Evolutionary conservation across 129 eudicot species (phyloP).

Genomic region (Gnaphalium uliginosum): DNA sequence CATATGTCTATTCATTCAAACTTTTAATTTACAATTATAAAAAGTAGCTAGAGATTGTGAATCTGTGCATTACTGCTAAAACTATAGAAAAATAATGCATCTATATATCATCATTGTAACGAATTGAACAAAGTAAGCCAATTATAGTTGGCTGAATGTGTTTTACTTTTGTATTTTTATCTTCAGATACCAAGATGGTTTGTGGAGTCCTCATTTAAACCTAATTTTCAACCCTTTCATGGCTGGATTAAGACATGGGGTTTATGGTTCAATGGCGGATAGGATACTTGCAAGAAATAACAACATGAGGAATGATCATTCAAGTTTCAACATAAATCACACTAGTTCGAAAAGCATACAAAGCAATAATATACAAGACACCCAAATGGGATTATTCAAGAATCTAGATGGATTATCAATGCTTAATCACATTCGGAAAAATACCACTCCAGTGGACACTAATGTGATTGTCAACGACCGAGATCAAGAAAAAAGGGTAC

Average conservation of each 20-base stretch:
- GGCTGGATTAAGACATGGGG: conserved; percentile 41
- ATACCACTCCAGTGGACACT: not conserved
- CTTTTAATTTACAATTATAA: not conserved
- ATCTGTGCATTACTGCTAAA: not conserved
- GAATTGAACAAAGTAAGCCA: not conserved
- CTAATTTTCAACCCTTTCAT: conserved; percentile 39
- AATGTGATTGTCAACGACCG: conserved; percentile 23
- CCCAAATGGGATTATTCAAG: conserved; percentile 29
- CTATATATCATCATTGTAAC: not conserved
- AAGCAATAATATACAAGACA: conserved; percentile 21
- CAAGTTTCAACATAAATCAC: conserved; percentile 24
- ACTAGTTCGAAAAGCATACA: conserved; percentile 36
- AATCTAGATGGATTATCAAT: conserved; percentile 39
- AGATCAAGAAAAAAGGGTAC: conserved; percentile 33
- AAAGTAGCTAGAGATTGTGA: not conserved
- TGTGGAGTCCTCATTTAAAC: conserved; percentile 49
- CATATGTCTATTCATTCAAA: not conserved
- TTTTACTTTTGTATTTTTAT: not conserved
- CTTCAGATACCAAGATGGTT: conserved; percentile 51
- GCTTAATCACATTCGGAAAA: conserved; percentile 29
- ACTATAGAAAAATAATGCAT: not conserved
- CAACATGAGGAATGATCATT: conserved; percentile 29
- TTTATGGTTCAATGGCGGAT: conserved; percentile 40
- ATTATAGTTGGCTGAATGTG: not conserved
- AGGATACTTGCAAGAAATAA: conserved; percentile 33